A percentile compares a stretch with the other conserved stretches of the same genome.
These are phyloP conservation scores for Mycotypha africana DNA, from an alignment of 371 early-diverging fungal genomes.

Conservation along the genomic window DNA sequence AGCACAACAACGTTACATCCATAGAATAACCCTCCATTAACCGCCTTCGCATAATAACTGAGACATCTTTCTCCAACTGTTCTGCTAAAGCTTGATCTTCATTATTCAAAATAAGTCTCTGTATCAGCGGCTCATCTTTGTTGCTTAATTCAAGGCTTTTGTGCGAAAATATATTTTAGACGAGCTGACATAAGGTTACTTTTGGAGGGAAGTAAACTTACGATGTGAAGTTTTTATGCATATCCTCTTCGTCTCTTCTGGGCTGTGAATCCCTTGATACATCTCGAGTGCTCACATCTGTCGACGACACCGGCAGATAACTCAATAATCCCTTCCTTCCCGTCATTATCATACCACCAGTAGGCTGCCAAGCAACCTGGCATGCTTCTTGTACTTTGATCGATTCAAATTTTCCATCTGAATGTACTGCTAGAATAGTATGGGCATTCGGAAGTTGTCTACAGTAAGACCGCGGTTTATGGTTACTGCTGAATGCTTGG, in stretches of 20 bases:
- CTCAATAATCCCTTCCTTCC: conserved; percentile 33
- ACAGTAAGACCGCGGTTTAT: neutral
- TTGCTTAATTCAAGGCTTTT: too few species aligned
- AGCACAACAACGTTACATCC: too few species aligned
- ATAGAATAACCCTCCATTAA: conserved; percentile 71
- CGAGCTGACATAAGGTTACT: too few species aligned
- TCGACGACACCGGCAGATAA: conserved; percentile 3
- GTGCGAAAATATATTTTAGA: too few species aligned
- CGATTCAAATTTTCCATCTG: conserved; percentile 56
- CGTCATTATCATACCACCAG: conserved; percentile 51
- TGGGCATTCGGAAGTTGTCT: conserved; percentile 7
- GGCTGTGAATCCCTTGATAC: too few species aligned
- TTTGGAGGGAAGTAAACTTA: too few species aligned
- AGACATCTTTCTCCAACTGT: conserved; percentile 61
- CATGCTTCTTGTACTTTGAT: conserved; percentile 57
- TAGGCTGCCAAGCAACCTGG: conserved; percentile 59
- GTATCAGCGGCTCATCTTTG: too few species aligned
- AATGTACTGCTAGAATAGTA: conserved; percentile 48
- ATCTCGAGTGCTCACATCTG: too few species aligned
- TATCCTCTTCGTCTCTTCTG: too few species aligned
- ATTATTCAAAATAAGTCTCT: neutral
- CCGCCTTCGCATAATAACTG: conserved; percentile 71
- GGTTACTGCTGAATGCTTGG: conserved; percentile 16
- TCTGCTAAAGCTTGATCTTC: conserved; percentile 1
- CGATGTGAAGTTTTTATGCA: too few species aligned